Conservation (phyloP, 2,329 filamentous ascomycete species). For the Fusarium sp. region DNA sequence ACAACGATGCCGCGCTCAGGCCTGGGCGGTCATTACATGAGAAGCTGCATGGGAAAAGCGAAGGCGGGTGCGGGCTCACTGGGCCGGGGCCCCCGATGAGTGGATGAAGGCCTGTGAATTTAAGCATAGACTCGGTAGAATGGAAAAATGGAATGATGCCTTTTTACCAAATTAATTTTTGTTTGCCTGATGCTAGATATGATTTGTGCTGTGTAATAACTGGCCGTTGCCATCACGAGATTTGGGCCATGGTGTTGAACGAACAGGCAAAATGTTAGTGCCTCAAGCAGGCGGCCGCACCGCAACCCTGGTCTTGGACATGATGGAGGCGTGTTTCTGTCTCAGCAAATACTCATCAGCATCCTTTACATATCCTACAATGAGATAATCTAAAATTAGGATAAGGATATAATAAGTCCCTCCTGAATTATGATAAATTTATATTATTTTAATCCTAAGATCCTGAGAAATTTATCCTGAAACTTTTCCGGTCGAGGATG, state of each 20-base stretch:
- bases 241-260: background rate
- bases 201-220: background rate
- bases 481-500: too few relatives aligned
- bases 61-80: constrained; percentile 36
- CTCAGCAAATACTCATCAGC: too few relatives aligned
- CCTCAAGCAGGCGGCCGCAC: too few relatives aligned
- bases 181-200: background rate
- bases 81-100: constrained; percentile 38
- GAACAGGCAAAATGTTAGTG: background rate
- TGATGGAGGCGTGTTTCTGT: too few relatives aligned
- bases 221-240: background rate
- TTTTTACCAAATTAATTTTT: constrained; percentile 36
- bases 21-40: constrained; percentile 43
- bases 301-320: too few relatives aligned
- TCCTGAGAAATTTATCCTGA: too few relatives aligned
- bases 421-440: too few relatives aligned
- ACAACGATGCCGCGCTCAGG: constrained; percentile 38
- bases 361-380: too few relatives aligned
- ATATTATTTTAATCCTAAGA: too few relatives aligned
- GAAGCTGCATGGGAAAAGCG: constrained; percentile 38
- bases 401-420: too few relatives aligned
- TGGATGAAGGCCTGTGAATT: constrained; percentile 44
- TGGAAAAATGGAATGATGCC: constrained; percentile 47
- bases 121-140: constrained; percentile 52
- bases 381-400: too few relatives aligned